These are phyloP conservation scores for Carex myosuroides DNA, from an alignment of 176 grass and related monocot genomes.

Conservation along the genomic window DNA sequence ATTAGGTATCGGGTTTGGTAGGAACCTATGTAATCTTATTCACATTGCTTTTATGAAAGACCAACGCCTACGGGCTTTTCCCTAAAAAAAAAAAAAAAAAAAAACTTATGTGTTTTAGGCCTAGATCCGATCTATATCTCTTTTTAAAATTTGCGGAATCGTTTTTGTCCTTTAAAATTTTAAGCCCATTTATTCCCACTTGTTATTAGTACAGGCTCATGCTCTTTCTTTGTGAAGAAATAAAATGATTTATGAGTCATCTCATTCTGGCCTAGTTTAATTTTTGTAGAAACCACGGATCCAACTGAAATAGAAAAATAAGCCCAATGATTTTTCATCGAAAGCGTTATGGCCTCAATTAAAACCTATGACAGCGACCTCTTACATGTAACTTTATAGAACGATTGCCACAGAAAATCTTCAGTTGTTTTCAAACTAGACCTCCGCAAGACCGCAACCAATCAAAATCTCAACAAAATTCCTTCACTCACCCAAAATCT, in stretches of 20 bases:
- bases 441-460: not conserved
- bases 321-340: not conserved
- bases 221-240: too few species aligned
- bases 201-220: not conserved
- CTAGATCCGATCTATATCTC: not conserved
- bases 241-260: too few species aligned
- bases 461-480: slow-evolving; percentile 3
- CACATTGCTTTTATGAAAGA: too few species aligned
- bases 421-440: not conserved
- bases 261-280: not conserved
- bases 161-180: too few species aligned
- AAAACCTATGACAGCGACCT: not conserved
- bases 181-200: not conserved
- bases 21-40: too few species aligned
- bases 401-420: too few species aligned
- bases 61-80: too few species aligned
- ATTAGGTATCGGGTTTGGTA: too few species aligned
- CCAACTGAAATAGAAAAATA: not conserved
- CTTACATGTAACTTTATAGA: not conserved
- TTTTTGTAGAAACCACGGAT: not conserved
- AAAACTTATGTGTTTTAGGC: not conserved
- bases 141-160: too few species aligned
- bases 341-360: not conserved
- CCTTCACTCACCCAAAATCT: slow-evolving; percentile 9
- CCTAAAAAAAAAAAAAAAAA: too few species aligned